Base-by-base conservation (phyloP, 2,329 filamentous ascomycete genomes). In the Lachnellula occidentalis region DNA sequence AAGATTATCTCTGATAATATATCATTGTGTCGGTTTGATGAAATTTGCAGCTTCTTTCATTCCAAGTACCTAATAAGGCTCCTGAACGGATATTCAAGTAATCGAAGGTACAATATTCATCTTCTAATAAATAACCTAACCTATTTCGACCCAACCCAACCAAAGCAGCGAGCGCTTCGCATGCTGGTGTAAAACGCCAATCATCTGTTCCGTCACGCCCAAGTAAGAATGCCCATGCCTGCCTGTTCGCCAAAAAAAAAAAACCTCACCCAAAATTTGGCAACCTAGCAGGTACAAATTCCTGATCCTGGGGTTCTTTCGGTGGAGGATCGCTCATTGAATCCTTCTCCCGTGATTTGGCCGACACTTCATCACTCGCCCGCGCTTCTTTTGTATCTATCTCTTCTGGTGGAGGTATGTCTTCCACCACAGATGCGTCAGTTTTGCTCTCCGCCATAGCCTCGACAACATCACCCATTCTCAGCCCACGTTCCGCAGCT, bases 211-310 rank as follows among this genome's bases (percentile, higher is more conserved):
- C 19, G 27, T 31, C 9, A 27, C 34, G 48, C 52, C 31, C 46
- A 48, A 36, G 27, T 9, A 1, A 3, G 27, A 27, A 27, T 39
- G 8, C 8, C 14, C n/a, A 39, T 39, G 17, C 12, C 17, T n/a
- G 14, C 31, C 50, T 19, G 14, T 21, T 46, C 45, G 22, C 50
- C 17, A 48, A 46, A 11, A 27, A 50, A 46, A 43, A 39, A 45
- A 12, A 48, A 39, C 9, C 9, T 64, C 48, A 69, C 42, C 59
- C 71, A 71, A 70, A 85, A 81, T 75, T 74, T 37, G 82, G 82
- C 56, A 86, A 67, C 55, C 81, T 74, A 36, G 82, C 82, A 4
- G 82, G 81, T 21, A 85, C 72, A 60, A 85, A 85, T 2, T 70
- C 69, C 19, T 66, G 60, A 19, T 66, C 58, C 34, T 55, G 58